Conservation (phyloP, 116 monocot genomes). For the Thalassia testudinum region DNA sequence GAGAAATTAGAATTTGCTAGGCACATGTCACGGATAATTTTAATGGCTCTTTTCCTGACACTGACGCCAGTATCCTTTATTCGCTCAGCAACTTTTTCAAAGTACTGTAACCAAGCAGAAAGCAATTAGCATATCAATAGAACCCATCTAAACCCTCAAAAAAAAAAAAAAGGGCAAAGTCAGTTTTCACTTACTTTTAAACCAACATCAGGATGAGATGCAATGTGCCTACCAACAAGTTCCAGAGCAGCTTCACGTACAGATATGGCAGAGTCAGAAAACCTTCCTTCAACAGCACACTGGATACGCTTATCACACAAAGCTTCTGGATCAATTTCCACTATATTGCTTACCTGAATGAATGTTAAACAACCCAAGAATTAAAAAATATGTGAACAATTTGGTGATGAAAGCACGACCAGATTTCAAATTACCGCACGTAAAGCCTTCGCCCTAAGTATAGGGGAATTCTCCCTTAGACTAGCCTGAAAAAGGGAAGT, state of each 20-base stretch:
- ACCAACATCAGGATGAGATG: slow-evolving; percentile 97
- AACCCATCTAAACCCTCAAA: neutral
- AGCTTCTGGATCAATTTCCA: slow-evolving; percentile 97
- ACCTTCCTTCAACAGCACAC: slow-evolving; percentile 94
- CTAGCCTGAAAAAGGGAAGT: slow-evolving; percentile 47
- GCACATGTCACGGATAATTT: slow-evolving; percentile 87
- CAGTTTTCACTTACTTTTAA: slow-evolving; percentile 51
- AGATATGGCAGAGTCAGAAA: slow-evolving; percentile 97
- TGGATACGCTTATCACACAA: slow-evolving; percentile 92
- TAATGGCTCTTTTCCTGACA: slow-evolving; percentile 95
- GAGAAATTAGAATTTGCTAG: slow-evolving; percentile 62
- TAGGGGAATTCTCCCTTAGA: slow-evolving; percentile 92
- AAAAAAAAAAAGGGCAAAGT: neutral
- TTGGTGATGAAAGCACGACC: too few species aligned
- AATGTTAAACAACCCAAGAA: neutral
- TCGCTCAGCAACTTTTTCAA: slow-evolving; percentile 92
- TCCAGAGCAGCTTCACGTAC: slow-evolving; percentile 98
- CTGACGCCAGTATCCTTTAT: slow-evolving; percentile 99
- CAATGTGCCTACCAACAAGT: slow-evolving; percentile 98
- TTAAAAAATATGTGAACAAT: neutral
- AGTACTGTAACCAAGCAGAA: slow-evolving; percentile 42
- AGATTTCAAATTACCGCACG: slow-evolving; percentile 59
- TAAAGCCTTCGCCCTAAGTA: slow-evolving; percentile 83
- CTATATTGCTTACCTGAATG: slow-evolving; percentile 75
- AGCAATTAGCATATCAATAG: slow-evolving; percentile 1